Conservation (phyloP, 2,329 filamentous ascomycete genomes). For the Penicillium sp. region DNA sequence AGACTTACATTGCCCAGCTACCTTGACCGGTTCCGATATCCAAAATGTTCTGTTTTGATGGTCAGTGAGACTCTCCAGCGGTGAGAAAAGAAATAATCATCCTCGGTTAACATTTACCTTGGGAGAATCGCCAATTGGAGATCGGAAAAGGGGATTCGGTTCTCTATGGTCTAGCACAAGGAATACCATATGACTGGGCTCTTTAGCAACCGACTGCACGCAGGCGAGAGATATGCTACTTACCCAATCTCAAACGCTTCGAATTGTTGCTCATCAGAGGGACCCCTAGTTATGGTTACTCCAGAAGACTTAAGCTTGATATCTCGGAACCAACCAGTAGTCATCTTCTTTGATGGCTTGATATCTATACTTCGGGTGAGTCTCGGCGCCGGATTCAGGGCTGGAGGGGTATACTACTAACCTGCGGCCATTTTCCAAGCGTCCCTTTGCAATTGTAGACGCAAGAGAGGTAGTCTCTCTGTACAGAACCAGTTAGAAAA, state of each 20-base stretch:
- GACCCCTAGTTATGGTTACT: constrained; percentile 14
- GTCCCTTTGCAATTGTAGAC: constrained; percentile 16
- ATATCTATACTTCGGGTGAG: constrained; percentile 15
- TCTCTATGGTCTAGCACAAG: constrained; percentile 20
- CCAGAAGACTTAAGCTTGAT: background rate
- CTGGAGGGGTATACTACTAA: constrained; percentile 18
- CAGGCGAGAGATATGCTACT: background rate
- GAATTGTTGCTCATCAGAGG: constrained; percentile 25
- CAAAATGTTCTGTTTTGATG: constrained; percentile 13
- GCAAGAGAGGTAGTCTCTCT: constrained; percentile 22
- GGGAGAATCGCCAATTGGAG: constrained; percentile 17
- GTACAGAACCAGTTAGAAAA: background rate
- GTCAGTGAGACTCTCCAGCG: background rate
- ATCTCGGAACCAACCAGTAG: constrained; percentile 17
- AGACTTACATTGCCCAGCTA: constrained; percentile 22
- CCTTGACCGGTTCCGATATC: constrained; percentile 24
- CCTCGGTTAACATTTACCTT: constrained; percentile 2
- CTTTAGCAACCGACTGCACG: background rate
- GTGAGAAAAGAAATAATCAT: too few species aligned
- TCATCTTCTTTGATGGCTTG: constrained; percentile 22
- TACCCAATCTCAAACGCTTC: constrained; percentile 25
- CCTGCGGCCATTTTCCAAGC: constrained; percentile 22
- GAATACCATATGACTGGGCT: constrained; percentile 18
- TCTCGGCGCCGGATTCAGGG: background rate
- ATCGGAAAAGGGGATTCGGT: constrained; percentile 19